Evolutionary conservation across 768 basidiomycete species (phyloP), one percentile per base, ranked within the genome.

Genomic region (Auriscalpium microsporum): DNA sequence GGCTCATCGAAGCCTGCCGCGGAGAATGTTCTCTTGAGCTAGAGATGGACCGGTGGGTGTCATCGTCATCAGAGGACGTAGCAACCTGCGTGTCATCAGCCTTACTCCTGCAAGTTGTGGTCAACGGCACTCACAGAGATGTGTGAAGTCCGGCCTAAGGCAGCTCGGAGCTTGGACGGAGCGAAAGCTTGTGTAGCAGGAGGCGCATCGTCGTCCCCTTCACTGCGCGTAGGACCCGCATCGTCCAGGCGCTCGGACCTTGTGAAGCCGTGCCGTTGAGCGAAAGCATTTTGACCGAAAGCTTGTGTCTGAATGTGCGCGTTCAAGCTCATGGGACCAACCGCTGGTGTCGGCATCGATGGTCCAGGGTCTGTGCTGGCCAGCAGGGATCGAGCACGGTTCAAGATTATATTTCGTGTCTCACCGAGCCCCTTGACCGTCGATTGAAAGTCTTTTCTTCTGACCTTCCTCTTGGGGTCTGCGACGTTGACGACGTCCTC

Each of bases 11-110:
- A 58, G 46, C 59, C 46, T 23, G 58, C 48, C 13, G 59, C 42
- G 33, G 66, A 64, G 48, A 63, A 45, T 17, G 53, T 55, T 63
- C 71, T 65, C 57, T 73, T 71, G 53, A 57, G 65, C 69, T 73
- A 50, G 62, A 57, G 33, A 48, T 45, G 45, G 36, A 35, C 45
- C 54, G 40, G 17, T 42, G 6, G 13, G 8, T 17, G 40, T 42
- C 40, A 17, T 28, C 11, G 44, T 17, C 52, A 47, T 55, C 35
- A 16, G 58, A 50, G 23, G 46, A 53, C n/a, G 23, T 4, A 49
- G 28, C 19, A 8, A 34, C 45, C 72, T 73, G 59, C 28, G 58
- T 56, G 68, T 70, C 67, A 71, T 74, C 65, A 74, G 71, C 66
- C 63, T 45, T 61, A 54, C 54, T 60, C 58, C 13, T 28, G 28